Evolutionary conservation across 805 yeast species (phyloP), one percentile per base, ranked within the genome.

Genomic region (Ogataea salicorniae): DNA sequence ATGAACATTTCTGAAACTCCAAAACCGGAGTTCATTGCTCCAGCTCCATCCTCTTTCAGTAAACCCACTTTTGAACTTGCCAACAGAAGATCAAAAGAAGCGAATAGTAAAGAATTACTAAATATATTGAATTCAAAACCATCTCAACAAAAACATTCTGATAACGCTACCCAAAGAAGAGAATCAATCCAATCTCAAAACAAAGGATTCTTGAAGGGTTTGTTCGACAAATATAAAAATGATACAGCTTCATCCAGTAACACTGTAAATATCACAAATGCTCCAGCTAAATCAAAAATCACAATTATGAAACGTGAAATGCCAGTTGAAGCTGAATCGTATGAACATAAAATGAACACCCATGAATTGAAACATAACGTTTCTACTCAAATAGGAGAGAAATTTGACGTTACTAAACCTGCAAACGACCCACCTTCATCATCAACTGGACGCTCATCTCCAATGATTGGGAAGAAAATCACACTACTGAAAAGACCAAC

Each of bases 61-160:
- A 67, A 61, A 46, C 70, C 71, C n/a, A 57, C 58, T 15, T 58
- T 64, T 46, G 58, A 46, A 13, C 48, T 60, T 14, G 48, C 57
- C 14, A 55, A 57, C 45, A 54, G 54, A 34, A 60, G 62, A 42
- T 59, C 68, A n/a, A 63, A 61, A 37, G 64, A 58, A 45, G 54
- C 66, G 1, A 59, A 67, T 43, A 60, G 68, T 46, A 63, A 61
- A 42, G 64, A 66, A 48, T 43, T 68, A 31, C 48, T 68, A 45
- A 59, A 63, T 39, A 54, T 67, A 26, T 46, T 63, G 37, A 62
- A 58, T 16, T 51, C 58, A 11, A 53, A 53, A 34, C 50, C 18
- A 17, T 20, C 41, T 17, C 39, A 34, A n/a, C 41, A 22, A 18
- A 22, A 15, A 15, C 34, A 39, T 11, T 22, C 29, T 8, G 44